A percentile compares a stretch with the other conserved stretches of the same genome.
Evolutionary conservation across 1,139 yeast genomes (phyloP).

Genomic region (Pichia sp.): DNA sequence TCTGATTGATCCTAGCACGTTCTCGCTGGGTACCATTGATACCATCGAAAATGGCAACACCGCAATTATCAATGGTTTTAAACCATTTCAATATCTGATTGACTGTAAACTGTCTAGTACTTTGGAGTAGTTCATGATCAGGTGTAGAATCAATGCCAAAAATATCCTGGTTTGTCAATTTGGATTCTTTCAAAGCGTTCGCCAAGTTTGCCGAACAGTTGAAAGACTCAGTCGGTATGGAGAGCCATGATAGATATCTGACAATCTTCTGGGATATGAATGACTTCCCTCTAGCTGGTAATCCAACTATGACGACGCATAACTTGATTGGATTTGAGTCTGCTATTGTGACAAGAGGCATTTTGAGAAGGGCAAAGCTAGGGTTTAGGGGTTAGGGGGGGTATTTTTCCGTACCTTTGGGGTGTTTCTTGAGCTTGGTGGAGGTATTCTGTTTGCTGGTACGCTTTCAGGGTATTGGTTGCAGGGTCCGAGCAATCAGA

Average conservation of each 20-base stretch:
- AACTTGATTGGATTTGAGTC: conserved; percentile 66
- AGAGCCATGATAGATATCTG: conserved; percentile 85
- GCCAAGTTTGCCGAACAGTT: conserved; percentile 64
- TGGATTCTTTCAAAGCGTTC: conserved; percentile 5
- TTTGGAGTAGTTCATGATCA: conserved; percentile 15
- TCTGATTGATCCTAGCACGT: conserved; percentile 55
- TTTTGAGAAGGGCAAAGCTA: too few species aligned
- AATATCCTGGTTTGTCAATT: conserved; percentile 5
- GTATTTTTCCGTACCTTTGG: too few species aligned
- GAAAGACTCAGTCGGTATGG: conserved; percentile 80
- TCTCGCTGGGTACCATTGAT: conserved; percentile 71
- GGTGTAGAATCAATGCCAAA: conserved; percentile 50
- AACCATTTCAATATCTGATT: conserved; percentile 90
- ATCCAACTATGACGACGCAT: conserved; percentile 71
- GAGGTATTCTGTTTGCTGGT: too few species aligned
- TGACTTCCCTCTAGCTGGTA: conserved; percentile 75
- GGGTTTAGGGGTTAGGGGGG: too few species aligned
- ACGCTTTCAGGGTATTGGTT: too few species aligned
- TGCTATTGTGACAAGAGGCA: conserved; percentile 72
- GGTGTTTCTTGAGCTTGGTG: too few species aligned
- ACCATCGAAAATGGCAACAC: conserved; percentile 90
- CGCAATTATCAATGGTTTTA: conserved; percentile 59
- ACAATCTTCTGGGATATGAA: conserved; percentile 77
- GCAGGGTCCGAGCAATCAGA: too few species aligned
- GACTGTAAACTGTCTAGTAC: conserved; percentile 38